Evolutionary conservation across 169 alveolate genomes (phyloP), one percentile per base, ranked within the genome.

Genomic region (Amoebophrya sp.): DNA sequence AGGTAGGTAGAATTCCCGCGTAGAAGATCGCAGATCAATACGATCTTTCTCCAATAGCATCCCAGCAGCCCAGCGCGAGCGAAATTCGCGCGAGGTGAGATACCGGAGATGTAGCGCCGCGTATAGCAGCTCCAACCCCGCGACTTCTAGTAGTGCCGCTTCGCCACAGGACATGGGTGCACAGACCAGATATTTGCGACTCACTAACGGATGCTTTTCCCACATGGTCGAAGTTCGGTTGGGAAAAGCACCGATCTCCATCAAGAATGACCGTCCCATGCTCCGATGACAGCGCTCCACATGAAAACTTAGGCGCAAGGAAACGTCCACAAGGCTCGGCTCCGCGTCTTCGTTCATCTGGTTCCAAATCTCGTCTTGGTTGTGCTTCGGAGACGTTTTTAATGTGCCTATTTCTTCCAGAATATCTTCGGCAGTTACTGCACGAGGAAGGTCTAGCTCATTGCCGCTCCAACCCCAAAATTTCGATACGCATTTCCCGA

Each of bases 31-130:
- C n/a, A n/a, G n/a, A n/a, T n/a, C n/a, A n/a, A n/a, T n/a, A n/a
- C n/a, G n/a, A n/a, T n/a, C n/a, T n/a, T n/a, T n/a, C n/a, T n/a
- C n/a, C n/a, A n/a, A n/a, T n/a, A n/a, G n/a, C n/a, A n/a, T n/a
- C n/a, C n/a, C n/a, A n/a, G n/a, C n/a, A n/a, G n/a, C n/a, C n/a
- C n/a, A n/a, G n/a, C n/a, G n/a, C n/a, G n/a, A n/a, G n/a, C n/a
- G n/a, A n/a, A n/a, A n/a, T n/a, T n/a, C n/a, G 65, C n/a, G 2
- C 83, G 83, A 65, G 39, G 83, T 6, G 39, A 65, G 83, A 36
- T 65, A 65, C 83, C 83, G 83, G 39, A 65, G 83, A 1, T 65
- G 83, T 10, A 65, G 26, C 83, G 83, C 83, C 83, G 83, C 83
- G 26, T 26, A 65, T 0, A 65, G 12, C 83, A 65, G 18, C n/a